Base-by-base conservation (phyloP, 2,329 filamentous ascomycete species). In the Ophiostoma ips region DNA sequence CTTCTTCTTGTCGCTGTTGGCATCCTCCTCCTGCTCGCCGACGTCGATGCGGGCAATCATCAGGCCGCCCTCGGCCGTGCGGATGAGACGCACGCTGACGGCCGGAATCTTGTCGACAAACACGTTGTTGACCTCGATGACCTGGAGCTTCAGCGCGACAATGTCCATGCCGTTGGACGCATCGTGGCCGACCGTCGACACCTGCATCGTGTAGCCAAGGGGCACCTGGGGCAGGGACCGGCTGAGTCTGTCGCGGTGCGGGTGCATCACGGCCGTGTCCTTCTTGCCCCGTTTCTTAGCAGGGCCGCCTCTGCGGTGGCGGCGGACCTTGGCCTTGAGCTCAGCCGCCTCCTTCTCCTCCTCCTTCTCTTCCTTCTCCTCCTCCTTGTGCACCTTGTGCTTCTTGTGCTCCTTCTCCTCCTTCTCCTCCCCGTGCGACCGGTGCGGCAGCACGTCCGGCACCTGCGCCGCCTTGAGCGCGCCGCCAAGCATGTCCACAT, bases 51-150 rank as follows among this genome's bases (percentile, higher is more conserved):
- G 64, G 40, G 66, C 69, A 55, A 84, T 76, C 61, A 76, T 63
- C 35, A 84, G 66, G 46, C 74, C 71, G 49, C 71, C 72, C 15
- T 64, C 64, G 4, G 71, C 68, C 1, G 74, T 76, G 67, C 80
- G 75, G 61, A 87, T 68, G 16, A 86, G 66, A 57, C 74, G 75
- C 43, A 85, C 67, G 43, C 75, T 71, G 51, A 87, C 69, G 28
- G 66, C 66, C 35, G 75, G 72, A 21, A 81, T 67, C 21, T 65
- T 69, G 41, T 75, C 65, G 50, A 83, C 63, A 52, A 79, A 77
- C 40, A 68, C 65, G 49, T 70, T 63, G 51, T 75, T 76, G 24
- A 84, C 73, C 60, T 79, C 72, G 52, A 79, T 70, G 53, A 84
- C 71, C 55, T 77, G 69, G 35, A 84, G 64, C 54, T 75, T 69